These are phyloP conservation scores for Raffaelea albimanens DNA, from an alignment of 2,329 filamentous ascomycete genomes.

Conservation along the genomic window DNA sequence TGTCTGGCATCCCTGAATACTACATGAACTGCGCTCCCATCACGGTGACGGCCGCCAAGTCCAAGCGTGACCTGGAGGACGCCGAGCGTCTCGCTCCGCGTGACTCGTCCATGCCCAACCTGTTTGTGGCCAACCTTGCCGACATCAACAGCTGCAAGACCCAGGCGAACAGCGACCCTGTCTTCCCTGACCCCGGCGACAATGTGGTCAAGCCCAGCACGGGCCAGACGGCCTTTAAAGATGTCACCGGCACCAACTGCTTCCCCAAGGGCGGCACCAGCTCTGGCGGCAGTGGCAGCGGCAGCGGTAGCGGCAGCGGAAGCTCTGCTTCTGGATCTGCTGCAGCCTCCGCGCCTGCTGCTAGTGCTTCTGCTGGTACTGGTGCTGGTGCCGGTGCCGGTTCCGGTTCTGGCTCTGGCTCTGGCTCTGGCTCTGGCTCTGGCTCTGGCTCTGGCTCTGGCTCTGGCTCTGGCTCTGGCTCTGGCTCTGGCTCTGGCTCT, in stretches of 20 bases:
- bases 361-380: neutral
- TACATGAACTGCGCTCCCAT: slow-evolving; percentile 61
- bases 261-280: slow-evolving; percentile 9
- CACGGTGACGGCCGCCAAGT: slow-evolving; percentile 28
- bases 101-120: slow-evolving; percentile 32
- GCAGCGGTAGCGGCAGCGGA: slow-evolving; percentile 7
- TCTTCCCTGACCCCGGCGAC: slow-evolving; percentile 17
- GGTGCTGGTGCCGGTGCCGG: slow-evolving; percentile 3
- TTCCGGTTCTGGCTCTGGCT: slow-evolving; percentile 22
- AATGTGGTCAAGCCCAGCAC: slow-evolving; percentile 15
- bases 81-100: slow-evolving; percentile 13
- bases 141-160: slow-evolving; percentile 21
- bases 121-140: slow-evolving; percentile 47
- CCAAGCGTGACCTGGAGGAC: slow-evolving; percentile 10
- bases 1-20: slow-evolving; percentile 51
- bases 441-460: slow-evolving; percentile 10
- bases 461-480: neutral
- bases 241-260: slow-evolving; percentile 11
- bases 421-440: slow-evolving; percentile 15
- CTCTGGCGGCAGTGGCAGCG: neutral
- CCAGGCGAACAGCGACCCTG: slow-evolving; percentile 13
- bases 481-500: slow-evolving; percentile 15
- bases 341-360: neutral
- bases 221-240: slow-evolving; percentile 12
- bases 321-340: too few relatives aligned